Percentiles rank a stretch among this genome's conserved stretches.
Conservation (phyloP, 2,329 filamentous ascomycete genomes). For the Diaporthe batatas region DNA sequence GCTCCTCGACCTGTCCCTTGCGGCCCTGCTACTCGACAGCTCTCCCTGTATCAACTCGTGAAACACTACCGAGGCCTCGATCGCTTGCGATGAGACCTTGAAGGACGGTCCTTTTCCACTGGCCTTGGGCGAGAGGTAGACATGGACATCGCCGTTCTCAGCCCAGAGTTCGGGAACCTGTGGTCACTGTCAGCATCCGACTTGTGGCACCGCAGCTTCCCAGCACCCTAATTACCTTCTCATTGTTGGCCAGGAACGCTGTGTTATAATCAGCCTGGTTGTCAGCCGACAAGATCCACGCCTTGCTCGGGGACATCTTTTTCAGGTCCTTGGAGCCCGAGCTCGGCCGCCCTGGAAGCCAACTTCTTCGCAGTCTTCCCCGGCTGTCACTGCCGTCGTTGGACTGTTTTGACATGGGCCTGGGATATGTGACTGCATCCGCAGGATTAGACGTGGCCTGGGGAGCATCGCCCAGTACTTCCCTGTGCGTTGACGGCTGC, state of each 20-base stretch:
- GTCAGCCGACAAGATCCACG: constrained; percentile 70
- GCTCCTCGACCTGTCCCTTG: constrained; percentile 56
- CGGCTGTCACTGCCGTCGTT: constrained; percentile 53
- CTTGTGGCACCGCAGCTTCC: not conserved
- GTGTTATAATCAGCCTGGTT: constrained; percentile 69
- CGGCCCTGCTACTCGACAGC: constrained; percentile 50
- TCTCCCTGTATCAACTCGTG: constrained; percentile 65
- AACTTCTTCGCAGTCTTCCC: constrained; percentile 65
- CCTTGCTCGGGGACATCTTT: constrained; percentile 45
- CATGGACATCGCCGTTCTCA: constrained; percentile 67
- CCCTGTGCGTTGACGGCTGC: constrained; percentile 55
- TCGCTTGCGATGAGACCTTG: constrained; percentile 67
- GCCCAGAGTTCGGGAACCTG: constrained; percentile 77
- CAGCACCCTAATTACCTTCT: constrained; percentile 60
- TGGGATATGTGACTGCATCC: constrained; percentile 48
- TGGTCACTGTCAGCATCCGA: constrained; percentile 37
- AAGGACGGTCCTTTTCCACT: constrained; percentile 69
- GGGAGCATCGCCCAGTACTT: constrained; percentile 47
- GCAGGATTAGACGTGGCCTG: constrained; percentile 50
- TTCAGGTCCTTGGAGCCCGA: constrained; percentile 60
- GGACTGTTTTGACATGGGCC: constrained; percentile 51
- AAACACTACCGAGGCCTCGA: constrained; percentile 68
- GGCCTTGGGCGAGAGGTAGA: constrained; percentile 68
- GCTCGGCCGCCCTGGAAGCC: constrained; percentile 67
- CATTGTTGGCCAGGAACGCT: constrained; percentile 63